A percentile compares a stretch with the other conserved stretches of the same genome.
phyloP scores from a whole-genome alignment of 352 stramenopile genomes.

The Phytophthora cryptogea region DNA sequence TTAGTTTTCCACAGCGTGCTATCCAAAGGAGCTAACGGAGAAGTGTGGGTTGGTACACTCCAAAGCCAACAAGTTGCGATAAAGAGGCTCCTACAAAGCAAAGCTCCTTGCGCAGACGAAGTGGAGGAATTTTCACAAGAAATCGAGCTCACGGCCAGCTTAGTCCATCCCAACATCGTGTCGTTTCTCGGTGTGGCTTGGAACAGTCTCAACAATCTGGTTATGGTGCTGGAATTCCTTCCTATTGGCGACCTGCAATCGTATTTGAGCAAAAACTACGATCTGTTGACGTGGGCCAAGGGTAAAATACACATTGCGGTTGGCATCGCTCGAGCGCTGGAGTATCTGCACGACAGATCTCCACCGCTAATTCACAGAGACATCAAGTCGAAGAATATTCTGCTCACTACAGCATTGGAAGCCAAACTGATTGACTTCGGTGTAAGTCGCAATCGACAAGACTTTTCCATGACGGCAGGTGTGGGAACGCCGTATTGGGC shows the following conservation, averaged over 20 bases:
- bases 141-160: slow-evolving; percentile 32
- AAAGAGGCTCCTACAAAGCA: slow-evolving; percentile 44
- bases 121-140: slow-evolving; percentile 38
- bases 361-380: slow-evolving; percentile 23
- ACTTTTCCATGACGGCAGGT: slow-evolving; percentile 32
- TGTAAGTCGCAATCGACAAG: slow-evolving; percentile 38
- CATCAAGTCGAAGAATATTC: slow-evolving; percentile 26
- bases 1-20: slow-evolving; percentile 32
- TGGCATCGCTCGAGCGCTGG: slow-evolving; percentile 33
- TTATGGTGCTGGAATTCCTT: slow-evolving; percentile 46
- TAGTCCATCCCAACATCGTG: slow-evolving; percentile 42
- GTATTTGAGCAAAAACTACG: slow-evolving; percentile 20
- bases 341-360: slow-evolving; percentile 24
- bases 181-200: slow-evolving; percentile 41
- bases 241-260: slow-evolving; percentile 35
- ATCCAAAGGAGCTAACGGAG: slow-evolving; percentile 43
- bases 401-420: slow-evolving; percentile 66
- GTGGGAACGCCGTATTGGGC: slow-evolving; percentile 59
- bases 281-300: slow-evolving; percentile 16
- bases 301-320: slow-evolving; percentile 8
- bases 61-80: slow-evolving; percentile 34
- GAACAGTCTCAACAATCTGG: slow-evolving; percentile 45
- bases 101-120: slow-evolving; percentile 27
- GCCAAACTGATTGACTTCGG: slow-evolving; percentile 78
- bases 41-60: slow-evolving; percentile 50